These are phyloP conservation scores for Apiotrichum domesticum DNA, from an alignment of 1,284 basidiomycete genomes.

Conservation along the genomic window DNA sequence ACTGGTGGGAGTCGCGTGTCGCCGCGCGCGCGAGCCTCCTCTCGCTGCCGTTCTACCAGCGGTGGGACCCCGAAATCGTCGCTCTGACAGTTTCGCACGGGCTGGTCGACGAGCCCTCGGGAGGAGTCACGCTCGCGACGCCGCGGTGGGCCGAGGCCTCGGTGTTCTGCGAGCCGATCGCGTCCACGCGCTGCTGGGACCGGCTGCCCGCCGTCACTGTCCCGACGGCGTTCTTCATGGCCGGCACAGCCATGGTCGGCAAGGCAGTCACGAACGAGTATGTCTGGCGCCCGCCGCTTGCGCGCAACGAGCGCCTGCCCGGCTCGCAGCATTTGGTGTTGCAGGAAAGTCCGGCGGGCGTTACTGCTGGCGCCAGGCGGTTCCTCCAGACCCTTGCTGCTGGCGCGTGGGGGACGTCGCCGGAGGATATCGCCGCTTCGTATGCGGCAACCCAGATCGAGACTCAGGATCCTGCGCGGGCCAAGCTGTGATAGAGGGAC, in stretches of 20 bases:
- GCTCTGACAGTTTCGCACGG: slow-evolving; percentile 62
- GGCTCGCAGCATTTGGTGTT: slow-evolving; percentile 24
- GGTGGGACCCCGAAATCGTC: slow-evolving; percentile 58
- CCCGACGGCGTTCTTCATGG: slow-evolving; percentile 33
- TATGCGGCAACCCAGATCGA: background rate
- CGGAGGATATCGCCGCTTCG: background rate
- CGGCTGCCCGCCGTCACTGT: slow-evolving; percentile 21
- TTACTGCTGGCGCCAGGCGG: slow-evolving; percentile 27
- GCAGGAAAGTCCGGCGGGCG: slow-evolving; percentile 32
- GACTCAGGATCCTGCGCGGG: too few relatives aligned
- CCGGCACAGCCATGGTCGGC: slow-evolving; percentile 26
- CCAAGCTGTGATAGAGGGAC: too few relatives aligned
- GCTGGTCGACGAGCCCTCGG: slow-evolving; percentile 46
- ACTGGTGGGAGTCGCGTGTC: slow-evolving; percentile 52
- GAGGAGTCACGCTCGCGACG: slow-evolving; percentile 27
- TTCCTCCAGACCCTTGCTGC: slow-evolving; percentile 20
- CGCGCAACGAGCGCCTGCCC: slow-evolving; percentile 29
- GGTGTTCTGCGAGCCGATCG: slow-evolving; percentile 29
- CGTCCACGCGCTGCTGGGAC: slow-evolving; percentile 30
- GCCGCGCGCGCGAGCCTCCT: background rate
- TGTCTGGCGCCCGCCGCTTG: slow-evolving; percentile 27
- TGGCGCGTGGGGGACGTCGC: background rate
- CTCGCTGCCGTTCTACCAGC: slow-evolving; percentile 48
- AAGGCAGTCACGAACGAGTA: slow-evolving; percentile 22
- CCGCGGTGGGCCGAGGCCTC: slow-evolving; percentile 32